These are phyloP conservation scores for Anisodus acutangulus DNA, from an alignment of 257 asterid species.

Conservation along the genomic window DNA sequence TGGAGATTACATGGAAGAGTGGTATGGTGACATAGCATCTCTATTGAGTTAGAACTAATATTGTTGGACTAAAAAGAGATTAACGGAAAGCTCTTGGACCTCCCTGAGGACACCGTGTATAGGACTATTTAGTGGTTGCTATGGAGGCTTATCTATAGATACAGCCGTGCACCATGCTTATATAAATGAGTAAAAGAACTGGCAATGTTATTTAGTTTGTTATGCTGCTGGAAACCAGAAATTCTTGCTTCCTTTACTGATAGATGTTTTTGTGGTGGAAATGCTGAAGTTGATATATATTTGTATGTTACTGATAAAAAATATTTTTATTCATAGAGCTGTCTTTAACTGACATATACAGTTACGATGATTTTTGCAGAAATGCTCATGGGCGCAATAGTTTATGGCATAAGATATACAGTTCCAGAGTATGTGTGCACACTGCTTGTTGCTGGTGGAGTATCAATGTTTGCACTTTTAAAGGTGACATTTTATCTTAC, in stretches of 20 bases:
- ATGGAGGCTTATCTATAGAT: not conserved
- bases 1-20: not conserved
- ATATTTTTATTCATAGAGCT: not conserved
- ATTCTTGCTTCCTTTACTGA: not conserved
- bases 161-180: not conserved
- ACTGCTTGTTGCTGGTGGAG: constrained; percentile 97
- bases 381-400: constrained; percentile 95
- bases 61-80: not conserved
- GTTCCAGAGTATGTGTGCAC: constrained; percentile 91
- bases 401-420: constrained; percentile 86
- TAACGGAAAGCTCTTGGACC: not conserved
- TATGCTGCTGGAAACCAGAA: not conserved
- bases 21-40: not conserved
- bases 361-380: constrained; percentile 53
- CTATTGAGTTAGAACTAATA: not conserved
- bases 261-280: not conserved
- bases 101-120: not conserved
- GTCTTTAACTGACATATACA: not conserved
- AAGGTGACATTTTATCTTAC: constrained; percentile 53
- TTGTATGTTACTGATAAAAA: not conserved
- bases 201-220: not conserved
- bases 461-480: constrained; percentile 84
- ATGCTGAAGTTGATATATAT: not conserved
- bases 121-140: not conserved
- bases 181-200: not conserved